These are phyloP conservation scores for Aspergillus diversus DNA, from an alignment of 495 filamentous ascomycete genomes.

Conservation along the genomic window DNA sequence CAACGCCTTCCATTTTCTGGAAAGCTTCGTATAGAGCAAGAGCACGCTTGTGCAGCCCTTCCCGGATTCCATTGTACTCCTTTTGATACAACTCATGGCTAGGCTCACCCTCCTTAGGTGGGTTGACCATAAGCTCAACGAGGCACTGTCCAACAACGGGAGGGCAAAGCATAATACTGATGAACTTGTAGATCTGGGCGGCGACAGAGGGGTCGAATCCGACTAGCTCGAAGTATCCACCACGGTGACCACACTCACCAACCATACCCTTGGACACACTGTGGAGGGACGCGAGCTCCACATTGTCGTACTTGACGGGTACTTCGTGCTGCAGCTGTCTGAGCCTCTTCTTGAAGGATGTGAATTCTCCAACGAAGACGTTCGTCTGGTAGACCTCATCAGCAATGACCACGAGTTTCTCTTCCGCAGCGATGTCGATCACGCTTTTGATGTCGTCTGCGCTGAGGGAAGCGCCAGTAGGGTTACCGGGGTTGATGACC, in stretches of 20 bases:
- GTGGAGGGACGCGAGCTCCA: slow-evolving; percentile 88
- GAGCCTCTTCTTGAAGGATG: slow-evolving; percentile 90
- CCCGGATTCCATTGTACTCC: slow-evolving; percentile 81
- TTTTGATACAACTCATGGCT: slow-evolving; percentile 79
- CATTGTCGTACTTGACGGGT: slow-evolving; percentile 74
- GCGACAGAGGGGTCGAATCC: slow-evolving; percentile 85
- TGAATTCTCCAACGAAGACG: slow-evolving; percentile 90
- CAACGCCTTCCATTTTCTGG: slow-evolving; percentile 91
- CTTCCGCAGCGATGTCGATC: slow-evolving; percentile 79
- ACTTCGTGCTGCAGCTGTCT: slow-evolving; percentile 77
- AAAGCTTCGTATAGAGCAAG: slow-evolving; percentile 87
- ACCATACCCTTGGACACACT: slow-evolving; percentile 96
- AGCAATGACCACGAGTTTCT: slow-evolving; percentile 86
- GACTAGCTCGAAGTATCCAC: slow-evolving; percentile 93
- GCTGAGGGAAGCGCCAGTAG: slow-evolving; percentile 84
- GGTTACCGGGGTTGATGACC: slow-evolving; percentile 98
- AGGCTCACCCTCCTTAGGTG: slow-evolving; percentile 77
- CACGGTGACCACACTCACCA: slow-evolving; percentile 95
- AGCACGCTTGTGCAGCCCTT: slow-evolving; percentile 76
- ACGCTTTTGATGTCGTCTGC: slow-evolving; percentile 78
- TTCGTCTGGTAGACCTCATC: slow-evolving; percentile 99
- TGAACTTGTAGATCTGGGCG: slow-evolving; percentile 97
- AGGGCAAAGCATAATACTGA: slow-evolving; percentile 92
- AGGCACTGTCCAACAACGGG: slow-evolving; percentile 95
- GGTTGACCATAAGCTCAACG: slow-evolving; percentile 96